Base-by-base conservation (phyloP, 2,329 filamentous ascomycete genomes). In the Alternaria dauci region DNA sequence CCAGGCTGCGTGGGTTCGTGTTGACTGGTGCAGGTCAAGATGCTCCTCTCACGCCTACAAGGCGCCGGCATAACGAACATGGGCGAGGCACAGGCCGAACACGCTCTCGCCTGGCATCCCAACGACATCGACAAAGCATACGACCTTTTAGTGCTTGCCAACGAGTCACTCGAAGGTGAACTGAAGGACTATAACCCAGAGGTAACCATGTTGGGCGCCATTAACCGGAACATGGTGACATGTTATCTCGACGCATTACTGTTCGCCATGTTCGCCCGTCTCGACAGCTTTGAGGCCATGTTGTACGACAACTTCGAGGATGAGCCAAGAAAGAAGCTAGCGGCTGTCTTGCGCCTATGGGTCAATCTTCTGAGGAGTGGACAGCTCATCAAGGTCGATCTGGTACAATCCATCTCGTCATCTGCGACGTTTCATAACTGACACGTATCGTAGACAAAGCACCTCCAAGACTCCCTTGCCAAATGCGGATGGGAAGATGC, bases 241-340 rank as follows among this genome's bases (percentile, higher is more conserved):
- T 99, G 95, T 81, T 98, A 96, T 76, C 83, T 98, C 16, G 95
- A 98, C 76, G 87, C 94, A 0, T 81, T 98, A 23, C 85, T 99
- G 1, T 98, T 97, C 76, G 91, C 94, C 76, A 97, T 99, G 93
- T 98, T 98, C 76, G 91, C 92, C 18, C 89, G 92, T 61, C 84
- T 97, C 38, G 90, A 93, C 67, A 94, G 91, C 65, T 99, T 97
- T 76, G 94, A 98, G 78, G 92, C 91, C 50, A 96, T 98, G 84
- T 84, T 97, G 34, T 94, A 92, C 76, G 90, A 90, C 58, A 88
- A 89, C 8, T 92, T 92, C 63, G 85, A 88, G 26, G 91, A 95
- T 62, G 88, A 92, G 64, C 83, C 85, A 25, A 87, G 90, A 64
- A 88, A 87, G 69, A 91, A 89, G 68, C 82, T 99, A 54, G 90